phyloP scores from a whole-genome alignment of 2,329 filamentous ascomycete genomes.

The Grosmannia serpens region DNA sequence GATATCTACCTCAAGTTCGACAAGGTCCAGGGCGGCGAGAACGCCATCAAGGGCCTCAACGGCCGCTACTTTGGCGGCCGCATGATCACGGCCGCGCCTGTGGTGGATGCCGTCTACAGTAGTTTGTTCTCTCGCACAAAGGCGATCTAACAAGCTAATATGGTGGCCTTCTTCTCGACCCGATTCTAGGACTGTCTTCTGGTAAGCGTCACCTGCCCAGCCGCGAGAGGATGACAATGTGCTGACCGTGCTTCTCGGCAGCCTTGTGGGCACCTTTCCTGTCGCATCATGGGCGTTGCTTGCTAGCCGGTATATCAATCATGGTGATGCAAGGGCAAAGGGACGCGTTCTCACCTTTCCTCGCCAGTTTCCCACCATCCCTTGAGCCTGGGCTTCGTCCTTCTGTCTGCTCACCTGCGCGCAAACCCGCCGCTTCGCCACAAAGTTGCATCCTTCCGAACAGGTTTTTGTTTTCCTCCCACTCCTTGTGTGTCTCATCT shows the following conservation, averaged over 20 bases:
- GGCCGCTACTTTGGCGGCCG: constrained; percentile 89
- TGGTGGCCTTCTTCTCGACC: constrained; percentile 13
- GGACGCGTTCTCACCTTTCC: background rate
- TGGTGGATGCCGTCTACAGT: constrained; percentile 98
- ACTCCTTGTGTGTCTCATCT: background rate
- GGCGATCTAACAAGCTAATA: constrained; percentile 59
- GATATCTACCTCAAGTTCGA: constrained; percentile 99
- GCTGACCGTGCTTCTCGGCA: background rate
- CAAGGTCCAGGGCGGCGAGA: constrained; percentile 86
- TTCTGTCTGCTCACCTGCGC: background rate
- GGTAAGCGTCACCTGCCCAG: constrained; percentile 5
- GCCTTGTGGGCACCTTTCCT: background rate
- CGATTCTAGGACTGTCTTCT: constrained; percentile 34
- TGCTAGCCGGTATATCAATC: background rate
- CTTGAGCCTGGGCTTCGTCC: background rate
- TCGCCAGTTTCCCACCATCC: background rate
- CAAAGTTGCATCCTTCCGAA: background rate
- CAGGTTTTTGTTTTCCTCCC: constrained; percentile 1
- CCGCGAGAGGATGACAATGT: background rate
- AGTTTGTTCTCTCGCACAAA: constrained; percentile 84
- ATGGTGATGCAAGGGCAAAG: background rate
- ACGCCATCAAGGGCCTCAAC: constrained; percentile 95
- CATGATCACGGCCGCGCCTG: constrained; percentile 86
- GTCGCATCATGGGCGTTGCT: background rate
- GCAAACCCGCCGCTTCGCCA: background rate